Percentiles rank a stretch among this genome's conserved stretches.
Conservation (phyloP, 495 filamentous ascomycete genomes). For the Lasiosphaeria miniovina region DNA sequence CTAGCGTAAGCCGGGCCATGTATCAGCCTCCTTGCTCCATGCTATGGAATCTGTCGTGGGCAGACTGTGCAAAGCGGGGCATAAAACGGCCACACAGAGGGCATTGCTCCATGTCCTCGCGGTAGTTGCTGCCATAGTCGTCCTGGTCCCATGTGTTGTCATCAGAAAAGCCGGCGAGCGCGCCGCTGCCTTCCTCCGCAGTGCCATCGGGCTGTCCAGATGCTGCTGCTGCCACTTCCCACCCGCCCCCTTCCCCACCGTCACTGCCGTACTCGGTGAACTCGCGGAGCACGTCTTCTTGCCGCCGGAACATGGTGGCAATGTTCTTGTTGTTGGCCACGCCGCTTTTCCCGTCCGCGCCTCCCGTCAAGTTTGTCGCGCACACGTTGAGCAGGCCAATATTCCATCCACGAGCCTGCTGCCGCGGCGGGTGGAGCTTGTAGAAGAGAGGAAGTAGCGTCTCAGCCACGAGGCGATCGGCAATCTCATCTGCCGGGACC, state of each 20-base stretch:
- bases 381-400: slow-evolving; percentile 81
- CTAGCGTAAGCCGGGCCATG: too few relatives aligned
- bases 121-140: neutral
- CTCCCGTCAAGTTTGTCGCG: slow-evolving; percentile 75
- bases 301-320: slow-evolving; percentile 63
- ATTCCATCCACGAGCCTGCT: slow-evolving; percentile 58
- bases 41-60: slow-evolving; percentile 70
- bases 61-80: slow-evolving; percentile 68
- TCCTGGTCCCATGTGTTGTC: neutral
- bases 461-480: slow-evolving; percentile 67
- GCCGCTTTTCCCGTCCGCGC: slow-evolving; percentile 44
- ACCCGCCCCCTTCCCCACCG: neutral
- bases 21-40: slow-evolving; percentile 28
- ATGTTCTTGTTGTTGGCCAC: slow-evolving; percentile 56
- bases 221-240: neutral
- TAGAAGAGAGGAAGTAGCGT: slow-evolving; percentile 66
- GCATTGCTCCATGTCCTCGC: slow-evolving; percentile 42
- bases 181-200: neutral
- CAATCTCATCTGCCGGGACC: slow-evolving; percentile 58
- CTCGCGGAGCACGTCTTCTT: slow-evolving; percentile 61
- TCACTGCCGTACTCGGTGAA: slow-evolving; percentile 49
- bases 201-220: neutral
- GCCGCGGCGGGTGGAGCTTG: slow-evolving; percentile 63
- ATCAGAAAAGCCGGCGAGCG: too few relatives aligned
- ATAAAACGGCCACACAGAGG: slow-evolving; percentile 59